These are phyloP conservation scores for Boletus pseudo-olivaceus DNA, from an alignment of 768 basidiomycete species.

Conservation along the genomic window DNA sequence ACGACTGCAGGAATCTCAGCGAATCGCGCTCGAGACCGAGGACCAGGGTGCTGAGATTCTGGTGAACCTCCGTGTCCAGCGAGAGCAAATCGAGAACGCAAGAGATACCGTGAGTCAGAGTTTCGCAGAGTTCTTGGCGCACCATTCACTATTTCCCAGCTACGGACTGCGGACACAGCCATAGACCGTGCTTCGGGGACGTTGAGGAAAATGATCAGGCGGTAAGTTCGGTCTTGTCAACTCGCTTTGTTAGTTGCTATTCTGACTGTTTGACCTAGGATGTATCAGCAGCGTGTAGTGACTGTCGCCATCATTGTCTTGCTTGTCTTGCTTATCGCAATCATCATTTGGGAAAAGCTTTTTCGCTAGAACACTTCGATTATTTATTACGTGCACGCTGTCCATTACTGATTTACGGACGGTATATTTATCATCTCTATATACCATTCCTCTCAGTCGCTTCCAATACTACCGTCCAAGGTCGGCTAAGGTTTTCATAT, in stretches of 20 bases:
- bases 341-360: slow-evolving; percentile 80
- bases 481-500: slow-evolving; percentile 11
- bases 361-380: slow-evolving; percentile 35
- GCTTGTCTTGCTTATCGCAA: slow-evolving; percentile 75
- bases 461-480: not conserved
- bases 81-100: slow-evolving; percentile 94
- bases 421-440: slow-evolving; percentile 26
- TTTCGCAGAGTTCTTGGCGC: not conserved
- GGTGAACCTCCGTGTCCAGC: slow-evolving; percentile 74
- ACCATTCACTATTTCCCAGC: slow-evolving; percentile 39
- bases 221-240: slow-evolving; percentile 49
- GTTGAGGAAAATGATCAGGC: slow-evolving; percentile 91
- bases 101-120: slow-evolving; percentile 69
- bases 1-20: slow-evolving; percentile 84
- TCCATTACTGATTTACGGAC: slow-evolving; percentile 14
- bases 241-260: slow-evolving; percentile 4
- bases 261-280: slow-evolving; percentile 49
- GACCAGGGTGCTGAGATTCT: slow-evolving; percentile 93
- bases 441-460: slow-evolving; percentile 12
- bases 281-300: slow-evolving; percentile 93
- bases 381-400: slow-evolving; percentile 16
- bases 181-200: slow-evolving; percentile 92
- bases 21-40: slow-evolving; percentile 94
- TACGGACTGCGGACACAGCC: slow-evolving; percentile 79
- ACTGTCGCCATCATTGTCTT: slow-evolving; percentile 84